Evolutionary conservation across 1,284 basidiomycete genomes (phyloP), one percentile per base, ranked within the genome.

Genomic region (Cutaneotrichosporon spelunceum): DNA sequence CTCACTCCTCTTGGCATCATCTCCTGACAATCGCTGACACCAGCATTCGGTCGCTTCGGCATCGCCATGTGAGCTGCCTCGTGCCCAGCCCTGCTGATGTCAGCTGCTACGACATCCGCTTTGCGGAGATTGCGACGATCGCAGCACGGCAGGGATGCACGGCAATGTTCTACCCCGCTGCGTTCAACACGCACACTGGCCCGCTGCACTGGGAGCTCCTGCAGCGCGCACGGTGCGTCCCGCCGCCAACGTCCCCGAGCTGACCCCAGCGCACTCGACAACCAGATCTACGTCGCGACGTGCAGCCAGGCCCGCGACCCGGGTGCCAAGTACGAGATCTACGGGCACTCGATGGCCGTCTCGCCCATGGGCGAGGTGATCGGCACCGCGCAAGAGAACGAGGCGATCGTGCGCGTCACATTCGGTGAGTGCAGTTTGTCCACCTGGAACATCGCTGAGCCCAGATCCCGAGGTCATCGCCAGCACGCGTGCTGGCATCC

Each of bases 131-230:
- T 61, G 87, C 92, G 8, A 88, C 88, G 85, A 88, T 91, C 61
- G 85, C 88, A 55, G 89, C 91, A 21, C 86, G 93, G 52, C 81
- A 85, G 83, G 91, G 91, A 0, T 90, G 89, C 64, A 87, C 92
- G 61, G 83, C 88, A 8, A 83, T 95, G 66, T 83, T 96, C 59
- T 96, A 95, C 73, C 91, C 91, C 0, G 85, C 85, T 14, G 91
- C 92, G 21, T 94, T 94, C 83, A 93, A 93, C 73, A 77, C 84
- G 65, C 93, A 91, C 0, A 95, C 93, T 0, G 93, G 93, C 0
- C 92, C 92, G 0, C 81, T 94, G 52, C 91, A 95, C 73, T 96
- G 93, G 93, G 90, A 93, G 72, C 82, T 96, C 3, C 81, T 96
- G 11, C 89, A 91, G 71, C 84, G 90, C 54, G 53, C 39, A 85